Evolutionary conservation across 202 grass and related monocot species (phyloP), one percentile per base, ranked within the genome.

Genomic region (Panicum virgatum): DNA sequence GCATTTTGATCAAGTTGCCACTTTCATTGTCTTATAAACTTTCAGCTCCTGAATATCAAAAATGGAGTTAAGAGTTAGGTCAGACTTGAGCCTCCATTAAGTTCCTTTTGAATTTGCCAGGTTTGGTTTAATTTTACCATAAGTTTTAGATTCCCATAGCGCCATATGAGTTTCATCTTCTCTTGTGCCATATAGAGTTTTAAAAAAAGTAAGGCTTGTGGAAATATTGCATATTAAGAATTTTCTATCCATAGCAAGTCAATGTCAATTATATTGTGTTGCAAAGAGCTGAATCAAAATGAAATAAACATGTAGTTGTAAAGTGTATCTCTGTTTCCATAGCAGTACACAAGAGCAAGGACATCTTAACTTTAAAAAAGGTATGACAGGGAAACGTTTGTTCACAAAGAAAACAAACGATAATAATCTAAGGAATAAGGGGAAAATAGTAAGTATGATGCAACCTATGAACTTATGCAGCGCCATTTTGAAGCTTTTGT

Each of bases 361-460:
- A 57, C 43, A 27, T 71, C 6, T 79, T 20, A 71, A 25, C 36
- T 79, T 79, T 23, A 72, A 44, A 79, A n/a, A 12, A 56, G 11
- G 32, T 48, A 72, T 53, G 36, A 67, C 30, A 29, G 75, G 36
- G 34, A 64, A 63, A 42, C 12, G 59, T 60, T 68, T 60, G 39
- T 23, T 8, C 30, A 32, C 2, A 5, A 65, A 9, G 4, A 62
- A 29, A 1, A 5, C 32, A 47, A 81, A 62, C 0, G 0, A 48
- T 19, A 27, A 9, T 14, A 27, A 27, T 70, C 44, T 47, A 51
- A 50, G 11, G 18, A 32, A 76, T 30, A 56, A 57, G 34, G 9
- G 3, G 9, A 56, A 25, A 27, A 18, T 29, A 22, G 11, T 2
- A 76, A 62, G 4, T 44, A 1, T 10, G 59, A 63, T 22, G 18